phyloP scores from a whole-genome alignment of 139 green algal genomes.

The Raphidocelis subcapitata region DNA sequence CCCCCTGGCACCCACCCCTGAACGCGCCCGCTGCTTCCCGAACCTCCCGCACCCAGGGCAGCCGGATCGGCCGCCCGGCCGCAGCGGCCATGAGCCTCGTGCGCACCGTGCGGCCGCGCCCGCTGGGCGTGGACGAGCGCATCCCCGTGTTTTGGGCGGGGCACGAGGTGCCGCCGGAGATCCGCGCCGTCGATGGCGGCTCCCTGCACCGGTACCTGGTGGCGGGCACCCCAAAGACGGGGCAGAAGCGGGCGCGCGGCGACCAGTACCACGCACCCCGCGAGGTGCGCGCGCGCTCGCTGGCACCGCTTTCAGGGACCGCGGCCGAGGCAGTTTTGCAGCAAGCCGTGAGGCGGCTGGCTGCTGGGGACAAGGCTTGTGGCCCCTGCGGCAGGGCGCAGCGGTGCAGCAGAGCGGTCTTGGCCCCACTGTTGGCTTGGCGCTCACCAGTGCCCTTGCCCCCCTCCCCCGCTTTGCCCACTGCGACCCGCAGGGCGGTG shows the following conservation, averaged over 20 bases:
- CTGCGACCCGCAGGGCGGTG: too few species aligned
- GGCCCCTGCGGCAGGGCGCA: not conserved
- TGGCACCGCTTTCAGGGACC: not conserved
- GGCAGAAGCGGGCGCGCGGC: slow-evolving; percentile 6
- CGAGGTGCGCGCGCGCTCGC: slow-evolving; percentile 22
- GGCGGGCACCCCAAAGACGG: slow-evolving; percentile 11
- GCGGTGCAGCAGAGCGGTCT: too few species aligned
- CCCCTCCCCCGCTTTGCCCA: too few species aligned
- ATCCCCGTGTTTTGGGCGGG: slow-evolving; percentile 31
- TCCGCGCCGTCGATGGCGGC: slow-evolving; percentile 26
- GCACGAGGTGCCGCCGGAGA: slow-evolving; percentile 18
- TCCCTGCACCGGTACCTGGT: slow-evolving; percentile 16
- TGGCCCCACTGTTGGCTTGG: too few species aligned
- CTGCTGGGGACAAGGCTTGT: not conserved
- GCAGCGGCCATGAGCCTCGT: not conserved
- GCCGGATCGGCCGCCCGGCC: too few species aligned
- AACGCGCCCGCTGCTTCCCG: too few species aligned
- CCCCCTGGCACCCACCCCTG: too few species aligned
- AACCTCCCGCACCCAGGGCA: too few species aligned
- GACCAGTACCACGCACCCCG: too few species aligned
- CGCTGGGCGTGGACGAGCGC: slow-evolving; percentile 16
- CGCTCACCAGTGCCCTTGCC: too few species aligned
- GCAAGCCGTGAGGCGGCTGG: not conserved
- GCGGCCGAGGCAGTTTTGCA: not conserved
- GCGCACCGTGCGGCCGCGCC: slow-evolving; percentile 24